phyloP scores from a whole-genome alignment of 352 stramenopile species.

The Pythium chondricola region DNA sequence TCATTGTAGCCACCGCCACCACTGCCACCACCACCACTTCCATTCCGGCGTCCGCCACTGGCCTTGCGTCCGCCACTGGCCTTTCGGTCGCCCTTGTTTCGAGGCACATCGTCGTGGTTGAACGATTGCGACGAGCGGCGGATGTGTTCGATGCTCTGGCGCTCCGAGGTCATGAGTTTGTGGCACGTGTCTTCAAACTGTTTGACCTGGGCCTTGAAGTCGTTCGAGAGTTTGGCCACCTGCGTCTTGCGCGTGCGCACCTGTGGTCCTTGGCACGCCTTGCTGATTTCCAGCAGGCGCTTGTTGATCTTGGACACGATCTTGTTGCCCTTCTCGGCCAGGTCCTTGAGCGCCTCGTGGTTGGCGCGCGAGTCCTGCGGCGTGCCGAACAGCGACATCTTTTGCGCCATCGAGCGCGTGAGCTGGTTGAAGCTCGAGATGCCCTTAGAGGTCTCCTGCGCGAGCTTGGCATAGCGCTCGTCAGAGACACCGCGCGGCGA shows the following conservation, averaged over 20 bases:
- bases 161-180: constrained; percentile 60
- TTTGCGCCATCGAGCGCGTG: constrained; percentile 78
- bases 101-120: constrained; percentile 24
- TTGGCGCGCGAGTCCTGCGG: constrained; percentile 80
- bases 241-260: constrained; percentile 60
- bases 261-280: constrained; percentile 33
- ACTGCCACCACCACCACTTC: constrained; percentile 1
- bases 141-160: constrained; percentile 72
- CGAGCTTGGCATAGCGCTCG: constrained; percentile 68
- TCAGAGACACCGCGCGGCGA: constrained; percentile 54
- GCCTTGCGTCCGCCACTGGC: background rate
- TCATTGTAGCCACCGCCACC: constrained; percentile 7
- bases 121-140: constrained; percentile 74
- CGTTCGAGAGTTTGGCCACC: constrained; percentile 72
- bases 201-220: constrained; percentile 78
- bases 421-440: constrained; percentile 85
- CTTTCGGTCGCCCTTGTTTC: background rate
- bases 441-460: constrained; percentile 76
- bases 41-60: constrained; percentile 1
- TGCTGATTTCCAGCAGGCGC: constrained; percentile 71
- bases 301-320: constrained; percentile 72
- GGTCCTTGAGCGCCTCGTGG: constrained; percentile 72
- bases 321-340: constrained; percentile 82
- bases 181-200: constrained; percentile 74
- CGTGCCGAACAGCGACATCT: constrained; percentile 83